These are phyloP conservation scores for Penicillium herquei DNA, from an alignment of 495 filamentous ascomycete species.

Conservation along the genomic window DNA sequence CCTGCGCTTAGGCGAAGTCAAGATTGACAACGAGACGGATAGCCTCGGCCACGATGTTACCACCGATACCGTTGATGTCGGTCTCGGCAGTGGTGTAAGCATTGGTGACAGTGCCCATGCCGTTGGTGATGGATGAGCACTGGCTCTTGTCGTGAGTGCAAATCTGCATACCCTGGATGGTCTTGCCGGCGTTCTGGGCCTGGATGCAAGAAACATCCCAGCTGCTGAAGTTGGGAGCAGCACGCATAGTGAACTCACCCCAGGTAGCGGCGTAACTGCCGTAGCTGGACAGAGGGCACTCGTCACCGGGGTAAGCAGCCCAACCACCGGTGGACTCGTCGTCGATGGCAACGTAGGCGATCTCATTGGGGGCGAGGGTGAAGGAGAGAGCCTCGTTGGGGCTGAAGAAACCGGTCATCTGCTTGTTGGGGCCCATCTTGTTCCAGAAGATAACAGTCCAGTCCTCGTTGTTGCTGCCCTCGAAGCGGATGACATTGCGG, in stretches of 20 bases:
- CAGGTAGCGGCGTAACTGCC: slow-evolving; percentile 46
- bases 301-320: slow-evolving; percentile 34
- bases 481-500: slow-evolving; percentile 47
- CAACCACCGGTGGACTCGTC: slow-evolving; percentile 43
- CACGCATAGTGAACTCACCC: slow-evolving; percentile 56
- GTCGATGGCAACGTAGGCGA: slow-evolving; percentile 48
- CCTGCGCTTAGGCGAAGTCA: slow-evolving; percentile 30
- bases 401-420: slow-evolving; percentile 40
- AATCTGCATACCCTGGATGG: slow-evolving; percentile 43
- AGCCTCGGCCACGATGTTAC: slow-evolving; percentile 15
- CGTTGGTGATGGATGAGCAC: slow-evolving; percentile 37
- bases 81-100: slow-evolving; percentile 36
- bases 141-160: slow-evolving; percentile 28
- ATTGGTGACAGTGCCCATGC: slow-evolving; percentile 20
- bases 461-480: slow-evolving; percentile 34
- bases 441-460: slow-evolving; percentile 55
- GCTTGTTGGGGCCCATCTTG: slow-evolving; percentile 41
- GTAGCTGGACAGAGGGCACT: slow-evolving; percentile 24
- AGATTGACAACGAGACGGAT: slow-evolving; percentile 37
- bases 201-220: slow-evolving; percentile 57
- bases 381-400: slow-evolving; percentile 41
- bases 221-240: slow-evolving; percentile 42
- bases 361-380: slow-evolving; percentile 36
- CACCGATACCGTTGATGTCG: slow-evolving; percentile 25
- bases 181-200: slow-evolving; percentile 29